Evolutionary conservation across 129 eudicot genomes (phyloP), one percentile per base, ranked within the genome.

Genomic region (Arctium minus): DNA sequence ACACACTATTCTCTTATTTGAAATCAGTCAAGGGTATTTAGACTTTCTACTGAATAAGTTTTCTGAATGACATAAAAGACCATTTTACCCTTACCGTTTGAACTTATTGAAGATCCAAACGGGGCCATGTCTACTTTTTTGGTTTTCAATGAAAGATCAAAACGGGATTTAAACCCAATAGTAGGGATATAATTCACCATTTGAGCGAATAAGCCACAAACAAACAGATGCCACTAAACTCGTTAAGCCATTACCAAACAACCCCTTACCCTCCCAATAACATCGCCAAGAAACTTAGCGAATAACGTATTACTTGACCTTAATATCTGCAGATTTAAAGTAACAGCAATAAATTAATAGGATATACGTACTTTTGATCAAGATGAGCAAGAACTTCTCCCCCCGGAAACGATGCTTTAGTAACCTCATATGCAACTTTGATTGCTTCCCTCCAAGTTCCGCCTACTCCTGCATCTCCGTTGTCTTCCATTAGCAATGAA

Each of bases 361-460:
- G 62, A 62, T 42, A 79, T 79, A 75, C 89, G 87, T 56, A 91
- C 92, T 91, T 91, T 46, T 89, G 88, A 87, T 91, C 94, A 77
- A 91, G 94, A 85, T 91, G 94, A 32, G 92, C 94, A 18, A 88
- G 86, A 85, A 91, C 82, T 78, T 87, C 88, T 27, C 94, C 94
- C 46, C 92, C 89, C 0, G 94, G 94, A 70, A 91, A 91, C 30
- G 92, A 87, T 77, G 69, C 81, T 85, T 85, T 79, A n/a, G 94
- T 91, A 75, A 91, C 89, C 79, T 89, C 89, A 37, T 64, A 87
- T 73, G 97, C 88, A 82, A 87, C 97, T 87, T 84, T 85, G 15
- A 92, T 92, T 68, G 97, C 91, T 85, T 92, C 82, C 78, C 82
- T 84, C 97, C 97, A 92, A 17, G 94, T 90, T 76, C 97, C 97